Base-by-base conservation (phyloP, 2,329 filamentous ascomycete genomes). In the Elsinoe fawcettii region DNA sequence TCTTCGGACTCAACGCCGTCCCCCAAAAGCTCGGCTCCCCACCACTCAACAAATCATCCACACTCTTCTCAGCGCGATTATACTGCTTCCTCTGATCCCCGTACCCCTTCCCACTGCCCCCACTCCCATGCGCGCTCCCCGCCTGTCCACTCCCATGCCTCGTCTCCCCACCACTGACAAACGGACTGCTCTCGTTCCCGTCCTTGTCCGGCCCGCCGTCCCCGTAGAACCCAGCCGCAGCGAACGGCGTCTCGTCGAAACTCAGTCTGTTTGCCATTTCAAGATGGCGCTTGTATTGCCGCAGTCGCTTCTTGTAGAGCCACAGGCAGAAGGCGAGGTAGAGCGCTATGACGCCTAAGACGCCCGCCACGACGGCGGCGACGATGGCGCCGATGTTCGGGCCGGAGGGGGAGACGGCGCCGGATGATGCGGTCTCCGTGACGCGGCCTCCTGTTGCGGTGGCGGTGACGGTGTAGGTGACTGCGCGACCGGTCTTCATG, bases 321-420 rank as follows among this genome's bases (percentile, higher is more conserved):
- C 84, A 89, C 16, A 81, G 79, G 70, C 84, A 87, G 74, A 86
- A 88, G 46, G 82, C 84, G 11, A 88, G 77, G 67, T 88, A 88
- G 1, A 74, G 72, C 1, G 83, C 84, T 0, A 83, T 65, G 16
- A 86, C 63, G 49, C 81, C 81, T 3, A 87, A 76, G 3, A 85
- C 65, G n/a, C 83, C 85, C 0, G 87, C 86, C 30, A 90, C 73
- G 18, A 85, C 75, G 14, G 78, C 79, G 0, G 79, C 79, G 9
- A 80, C 72, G 54, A 83, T 82, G 56, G 80, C 79, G 51, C 73
- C 80, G 53, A 81, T 66, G 59, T 80, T 79, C 9, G 74, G 69
- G 1, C 73, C 73, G 25, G 60, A 58, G 39, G 59, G 58, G 75
- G 14, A 74, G 74, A 53, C 80, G 75, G 12, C 76, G 73, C 0